Base-by-base conservation (phyloP, 1,284 basidiomycete genomes). In the Ceratorhiza oryzae-sativae region DNA sequence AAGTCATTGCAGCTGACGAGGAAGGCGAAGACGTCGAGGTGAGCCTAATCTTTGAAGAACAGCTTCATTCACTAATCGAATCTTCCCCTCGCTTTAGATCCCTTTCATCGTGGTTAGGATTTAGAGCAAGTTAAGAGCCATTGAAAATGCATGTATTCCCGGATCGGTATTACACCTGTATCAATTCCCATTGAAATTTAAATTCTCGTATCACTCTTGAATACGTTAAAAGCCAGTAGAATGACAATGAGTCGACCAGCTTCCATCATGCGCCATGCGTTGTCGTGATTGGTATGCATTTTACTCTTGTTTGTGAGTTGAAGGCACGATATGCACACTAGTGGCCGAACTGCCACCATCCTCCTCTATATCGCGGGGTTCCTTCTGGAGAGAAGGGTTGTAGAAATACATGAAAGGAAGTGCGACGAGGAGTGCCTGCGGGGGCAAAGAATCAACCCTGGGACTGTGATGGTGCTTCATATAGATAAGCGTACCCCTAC, bases 1-100 rank as follows among this genome's bases (percentile, higher is more conserved):
- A 99, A 83, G 89, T 98, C 71, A 97, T 99, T 94, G 91, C 91
- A 41, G 89, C 88, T 74, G 95, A 98, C 78, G 92, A 93, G 78
- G 87, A 92, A 34, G 94, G 88, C 68, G 97, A 98, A 81, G 91
- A 94, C 76, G 91, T 94, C 18, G 92, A 94, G 83, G 91, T 90
- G 77, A 34, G 71, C 42, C 20, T 20, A 10, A 25, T 32, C 23
- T 23, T 45, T 23, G 18, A 34, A 3, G 34, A 45, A 2, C 20
- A 20, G 23, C 23, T 23, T n/a, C 45, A 42, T 20, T 23, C 32
- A 13, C 32, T 63, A 25, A 72, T 46, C n/a, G n/a, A n/a, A 34
- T 39, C 20, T 55, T 3, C 3, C 36, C 32, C 51, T 61, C 67
- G 34, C 39, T 32, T 6, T 65, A 90, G 88, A 88, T 91, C 36